Percentiles rank a stretch among this genome's conserved stretches.
phyloP scores from a whole-genome alignment of 805 yeast species.

The Candida montana region DNA sequence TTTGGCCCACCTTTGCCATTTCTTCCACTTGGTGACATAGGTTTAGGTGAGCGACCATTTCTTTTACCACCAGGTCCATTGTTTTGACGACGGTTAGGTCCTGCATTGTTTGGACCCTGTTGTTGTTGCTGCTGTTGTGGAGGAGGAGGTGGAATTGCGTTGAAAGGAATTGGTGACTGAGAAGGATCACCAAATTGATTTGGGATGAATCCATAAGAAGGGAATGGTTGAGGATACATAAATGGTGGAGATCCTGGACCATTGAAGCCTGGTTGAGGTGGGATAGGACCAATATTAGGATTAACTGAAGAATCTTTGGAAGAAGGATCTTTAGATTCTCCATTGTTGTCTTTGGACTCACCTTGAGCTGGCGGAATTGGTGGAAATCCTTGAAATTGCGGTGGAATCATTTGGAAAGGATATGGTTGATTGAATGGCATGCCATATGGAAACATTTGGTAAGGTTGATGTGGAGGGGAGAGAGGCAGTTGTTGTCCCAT shows the following conservation, averaged over 20 bases:
- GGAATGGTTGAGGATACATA: conserved; percentile 25
- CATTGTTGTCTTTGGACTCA: conserved; percentile 4
- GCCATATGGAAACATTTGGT: conserved; percentile 32
- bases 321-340: background rate
- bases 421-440: conserved; percentile 29
- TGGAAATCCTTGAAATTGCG: conserved; percentile 15
- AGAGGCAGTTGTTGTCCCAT: conserved; percentile 9
- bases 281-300: background rate
- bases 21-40: conserved; percentile 20
- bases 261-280: conserved; percentile 4
- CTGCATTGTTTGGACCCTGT: background rate
- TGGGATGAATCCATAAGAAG: conserved; percentile 25
- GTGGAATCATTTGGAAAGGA: conserved; percentile 30
- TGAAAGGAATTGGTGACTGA: conserved; percentile 9
- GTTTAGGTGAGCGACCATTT: conserved; percentile 21
- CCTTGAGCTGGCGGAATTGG: conserved; percentile 10
- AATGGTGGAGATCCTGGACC: conserved; percentile 15
- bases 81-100: conserved; percentile 1
- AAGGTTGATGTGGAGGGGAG: conserved; percentile 19
- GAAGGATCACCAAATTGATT: conserved; percentile 13
- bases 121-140: too few relatives aligned
- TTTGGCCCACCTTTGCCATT: conserved; percentile 19
- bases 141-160: conserved; percentile 5
- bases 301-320: background rate
- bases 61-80: conserved; percentile 8